Evolutionary conservation across 1,284 basidiomycete genomes (phyloP).

Genomic region (Mycena sp.): DNA sequence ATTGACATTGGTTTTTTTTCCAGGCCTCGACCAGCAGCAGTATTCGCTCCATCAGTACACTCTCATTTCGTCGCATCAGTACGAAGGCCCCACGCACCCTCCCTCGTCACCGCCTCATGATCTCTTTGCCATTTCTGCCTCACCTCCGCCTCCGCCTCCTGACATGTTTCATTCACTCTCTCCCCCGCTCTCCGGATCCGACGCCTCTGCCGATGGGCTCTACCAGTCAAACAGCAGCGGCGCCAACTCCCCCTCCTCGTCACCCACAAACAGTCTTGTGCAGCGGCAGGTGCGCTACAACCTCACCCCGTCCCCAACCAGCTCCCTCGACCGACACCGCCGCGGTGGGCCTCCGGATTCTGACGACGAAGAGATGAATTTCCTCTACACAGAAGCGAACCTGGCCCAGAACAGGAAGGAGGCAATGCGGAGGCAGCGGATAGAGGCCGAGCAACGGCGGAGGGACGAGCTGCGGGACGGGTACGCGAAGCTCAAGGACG

Average conservation of each 20-base stretch:
- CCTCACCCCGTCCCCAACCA: slow-evolving; percentile 80
- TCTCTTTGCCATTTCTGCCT: slow-evolving; percentile 46
- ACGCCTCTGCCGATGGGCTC: slow-evolving; percentile 81
- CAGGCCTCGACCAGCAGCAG: slow-evolving; percentile 55
- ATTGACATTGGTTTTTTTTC: slow-evolving; percentile 53
- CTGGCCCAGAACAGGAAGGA: slow-evolving; percentile 83
- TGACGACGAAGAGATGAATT: slow-evolving; percentile 80
- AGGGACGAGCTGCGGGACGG: slow-evolving; percentile 89
- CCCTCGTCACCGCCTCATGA: slow-evolving; percentile 56
- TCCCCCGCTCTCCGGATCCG: slow-evolving; percentile 85
- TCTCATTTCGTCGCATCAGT: slow-evolving; percentile 60
- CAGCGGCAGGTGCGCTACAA: slow-evolving; percentile 77
- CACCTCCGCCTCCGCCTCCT: slow-evolving; percentile 78
- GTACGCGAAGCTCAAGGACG: slow-evolving; percentile 87
- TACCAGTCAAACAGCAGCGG: slow-evolving; percentile 82
- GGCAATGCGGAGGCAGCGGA: slow-evolving; percentile 82
- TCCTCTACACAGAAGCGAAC: slow-evolving; percentile 71
- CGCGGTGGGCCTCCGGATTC: slow-evolving; percentile 76
- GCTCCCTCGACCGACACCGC: slow-evolving; percentile 72
- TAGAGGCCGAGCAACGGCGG: slow-evolving; percentile 87
- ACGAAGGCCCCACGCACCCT: slow-evolving; percentile 50
- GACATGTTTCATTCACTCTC: slow-evolving; percentile 83
- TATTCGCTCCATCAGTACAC: slow-evolving; percentile 55
- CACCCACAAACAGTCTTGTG: slow-evolving; percentile 76
- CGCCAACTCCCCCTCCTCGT: slow-evolving; percentile 78